A percentile compares a stretch with the other conserved stretches of the same genome.
Evolutionary conservation across 768 basidiomycete species (phyloP).

Genomic region (Pisolithus marmoratus): DNA sequence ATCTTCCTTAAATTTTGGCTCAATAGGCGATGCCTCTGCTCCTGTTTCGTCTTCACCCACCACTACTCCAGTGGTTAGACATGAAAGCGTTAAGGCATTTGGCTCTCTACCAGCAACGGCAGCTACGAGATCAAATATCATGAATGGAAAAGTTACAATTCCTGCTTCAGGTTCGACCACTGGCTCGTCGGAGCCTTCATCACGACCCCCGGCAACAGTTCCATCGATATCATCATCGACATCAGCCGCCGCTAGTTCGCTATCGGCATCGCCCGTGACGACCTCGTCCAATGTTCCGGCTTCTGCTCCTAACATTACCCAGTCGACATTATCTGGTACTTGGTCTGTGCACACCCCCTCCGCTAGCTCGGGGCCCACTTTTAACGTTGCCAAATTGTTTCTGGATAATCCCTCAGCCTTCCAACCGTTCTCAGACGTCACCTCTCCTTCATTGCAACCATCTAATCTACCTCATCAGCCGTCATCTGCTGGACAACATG

Average conservation of each 20-base stretch:
- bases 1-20: conserved; percentile 80
- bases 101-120: conserved; percentile 57
- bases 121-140: conserved; percentile 37
- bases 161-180: conserved; percentile 39
- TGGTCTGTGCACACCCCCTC: conserved; percentile 17
- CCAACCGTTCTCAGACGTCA: conserved; percentile 46
- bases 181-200: conserved; percentile 30
- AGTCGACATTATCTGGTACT: conserved; percentile 23
- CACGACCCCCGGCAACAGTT: conserved; percentile 19
- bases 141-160: conserved; percentile 62
- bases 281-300: background rate
- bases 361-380: conserved; percentile 14
- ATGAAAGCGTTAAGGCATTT: conserved; percentile 75
- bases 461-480: conserved; percentile 44
- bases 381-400: conserved; percentile 34
- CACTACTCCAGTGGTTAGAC: conserved; percentile 54
- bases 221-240: conserved; percentile 24
- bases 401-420: conserved; percentile 35
- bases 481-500: conserved; percentile 32
- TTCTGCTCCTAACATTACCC: background rate
- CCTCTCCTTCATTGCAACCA: conserved; percentile 53
- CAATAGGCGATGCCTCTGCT: conserved; percentile 72
- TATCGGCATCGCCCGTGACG: conserved; percentile 30
- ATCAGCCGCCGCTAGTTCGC: conserved; percentile 26
- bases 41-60: conserved; percentile 83